Base-by-base conservation (phyloP, 441 rosid species). In the Mallotus repandus region DNA sequence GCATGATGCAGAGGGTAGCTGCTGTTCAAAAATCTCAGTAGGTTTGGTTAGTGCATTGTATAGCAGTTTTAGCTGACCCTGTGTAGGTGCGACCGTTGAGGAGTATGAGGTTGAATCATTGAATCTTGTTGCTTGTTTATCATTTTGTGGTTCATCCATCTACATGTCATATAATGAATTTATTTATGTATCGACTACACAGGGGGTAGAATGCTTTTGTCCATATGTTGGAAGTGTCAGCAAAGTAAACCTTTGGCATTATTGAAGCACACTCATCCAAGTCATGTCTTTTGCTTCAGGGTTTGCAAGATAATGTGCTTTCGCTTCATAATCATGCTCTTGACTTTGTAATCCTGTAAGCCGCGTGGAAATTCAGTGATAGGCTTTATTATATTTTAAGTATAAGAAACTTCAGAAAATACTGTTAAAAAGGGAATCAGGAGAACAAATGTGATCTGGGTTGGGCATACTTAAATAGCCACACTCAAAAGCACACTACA, bases 11-110 rank as follows among this genome's bases (percentile, higher is more conserved):
- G 68, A 55, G 66, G 68, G 76, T 59, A 72, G 43, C 49, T 32
- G n/a, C 45, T 68, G 46, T 38, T 60, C 15, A 64, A 38, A 41
- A 32, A 56, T 46, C 62, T 50, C 74, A 53, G 55, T 70, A 64
- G 79, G 72, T 38, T 76, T 45, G 11, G 57, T 54, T 69, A 70
- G 64, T 82, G 79, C 77, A 75, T 68, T 77, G 63, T 79, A 81
- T 66, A 48, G 74, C 58, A 72, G 61, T 67, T 35, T 77, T 65
- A 56, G 80, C 58, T 73, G 74, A 73, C 58, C 57, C 58, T 53
- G 60, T 21, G 43, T 38, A 59, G 38, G 32, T 62, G 68, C 59
- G 63, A 56, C 59, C 64, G 41, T n/a, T 38, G 74, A 68, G 25
- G 70, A 73, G 55, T 60, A 55, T 38, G 62, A 71, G 77, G 69